Percentiles rank a stretch among this genome's conserved stretches.
Evolutionary conservation across 495 filamentous ascomycete species (phyloP).

Genomic region (Patellaria atrata): DNA sequence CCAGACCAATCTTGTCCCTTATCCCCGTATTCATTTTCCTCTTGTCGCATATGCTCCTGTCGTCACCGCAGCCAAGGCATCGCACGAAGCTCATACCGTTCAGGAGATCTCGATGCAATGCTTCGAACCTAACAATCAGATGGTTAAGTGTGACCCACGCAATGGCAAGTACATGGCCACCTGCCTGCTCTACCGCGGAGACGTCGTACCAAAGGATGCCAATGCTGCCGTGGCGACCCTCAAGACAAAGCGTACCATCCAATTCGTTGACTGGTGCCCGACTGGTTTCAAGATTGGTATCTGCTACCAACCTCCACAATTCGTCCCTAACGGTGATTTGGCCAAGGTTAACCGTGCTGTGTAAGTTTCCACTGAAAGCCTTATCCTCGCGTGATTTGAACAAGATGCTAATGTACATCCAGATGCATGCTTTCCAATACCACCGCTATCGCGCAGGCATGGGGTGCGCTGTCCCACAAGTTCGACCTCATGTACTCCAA

Average conservation of each 20-base stretch:
- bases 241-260: slow-evolving; percentile 97
- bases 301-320: slow-evolving; percentile 94
- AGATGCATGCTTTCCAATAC: slow-evolving; percentile 99
- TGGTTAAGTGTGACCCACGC: slow-evolving; percentile 98
- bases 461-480: slow-evolving; percentile 93
- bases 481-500: slow-evolving; percentile 99
- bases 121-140: slow-evolving; percentile 80
- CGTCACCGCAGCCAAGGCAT: slow-evolving; percentile 81
- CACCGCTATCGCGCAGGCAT: slow-evolving; percentile 95
- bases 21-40: slow-evolving; percentile 98
- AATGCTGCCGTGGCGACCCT: slow-evolving; percentile 81
- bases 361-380: slow-evolving; percentile 38
- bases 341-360: slow-evolving; percentile 96
- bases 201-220: slow-evolving; percentile 92
- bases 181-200: slow-evolving; percentile 93
- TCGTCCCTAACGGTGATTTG: slow-evolving; percentile 90
- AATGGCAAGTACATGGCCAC: slow-evolving; percentile 99
- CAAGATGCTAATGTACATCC: slow-evolving; percentile 5
- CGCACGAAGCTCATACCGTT: slow-evolving; percentile 62
- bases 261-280: slow-evolving; percentile 99
- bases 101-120: slow-evolving; percentile 36
- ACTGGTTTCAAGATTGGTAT: slow-evolving; percentile 99
- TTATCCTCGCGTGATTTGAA: slow-evolving; percentile 14
- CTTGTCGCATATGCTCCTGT: slow-evolving; percentile 92
- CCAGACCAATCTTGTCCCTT: slow-evolving; percentile 98